phyloP scores from a whole-genome alignment of 306 rosid genomes.

The Pueraria montana region DNA sequence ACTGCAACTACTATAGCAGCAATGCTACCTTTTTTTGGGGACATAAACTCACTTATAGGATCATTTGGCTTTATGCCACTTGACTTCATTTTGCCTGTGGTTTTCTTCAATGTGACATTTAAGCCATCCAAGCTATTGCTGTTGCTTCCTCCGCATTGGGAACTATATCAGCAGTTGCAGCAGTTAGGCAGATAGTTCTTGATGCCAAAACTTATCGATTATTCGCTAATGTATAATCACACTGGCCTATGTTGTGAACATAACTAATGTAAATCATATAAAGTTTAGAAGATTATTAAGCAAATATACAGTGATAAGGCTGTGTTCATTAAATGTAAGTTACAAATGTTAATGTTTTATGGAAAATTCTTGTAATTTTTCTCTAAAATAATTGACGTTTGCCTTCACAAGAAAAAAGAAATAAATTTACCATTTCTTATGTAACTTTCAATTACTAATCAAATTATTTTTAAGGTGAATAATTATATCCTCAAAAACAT shows the following conservation, averaged over 20 bases:
- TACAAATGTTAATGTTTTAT: neutral
- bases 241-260: neutral
- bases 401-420: no score
- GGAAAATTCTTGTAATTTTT: neutral
- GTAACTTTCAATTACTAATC: neutral
- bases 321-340: neutral
- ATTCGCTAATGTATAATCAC: neutral
- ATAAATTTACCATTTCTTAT: neutral
- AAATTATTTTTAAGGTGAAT: no score
- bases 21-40: constrained; percentile 77
- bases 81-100: constrained; percentile 66
- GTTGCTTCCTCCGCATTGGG: neutral
- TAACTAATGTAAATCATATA: neutral
- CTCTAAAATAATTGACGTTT: neutral
- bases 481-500: no score
- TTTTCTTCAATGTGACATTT: constrained; percentile 68
- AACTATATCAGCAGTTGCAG: neutral
- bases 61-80: constrained; percentile 78
- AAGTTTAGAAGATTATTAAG: neutral
- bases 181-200: neutral
- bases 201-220: constrained; percentile 1
- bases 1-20: constrained; percentile 58
- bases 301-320: neutral
- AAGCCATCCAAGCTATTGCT: constrained; percentile 53
- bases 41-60: constrained; percentile 62